These are phyloP conservation scores for Ramularia collo-cygni DNA, from an alignment of 2,329 filamentous ascomycete species.

Conservation along the genomic window DNA sequence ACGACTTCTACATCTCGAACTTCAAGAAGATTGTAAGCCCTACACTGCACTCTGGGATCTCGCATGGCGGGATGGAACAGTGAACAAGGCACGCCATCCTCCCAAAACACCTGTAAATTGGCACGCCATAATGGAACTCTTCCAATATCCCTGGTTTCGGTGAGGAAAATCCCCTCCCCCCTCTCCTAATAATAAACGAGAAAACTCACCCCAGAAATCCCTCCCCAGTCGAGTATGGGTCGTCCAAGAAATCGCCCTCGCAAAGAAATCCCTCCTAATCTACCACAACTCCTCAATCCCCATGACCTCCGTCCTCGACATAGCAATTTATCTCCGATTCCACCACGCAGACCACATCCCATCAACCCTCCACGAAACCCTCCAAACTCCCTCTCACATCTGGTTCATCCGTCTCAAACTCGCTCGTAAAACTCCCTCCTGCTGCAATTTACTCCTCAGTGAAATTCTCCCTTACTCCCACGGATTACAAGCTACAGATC, in stretches of 20 bases:
- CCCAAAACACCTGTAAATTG: background rate
- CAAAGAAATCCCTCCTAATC: too few relatives aligned
- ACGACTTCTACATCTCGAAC: background rate
- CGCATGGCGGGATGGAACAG: background rate
- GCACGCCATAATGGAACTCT: background rate
- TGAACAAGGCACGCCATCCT: background rate
- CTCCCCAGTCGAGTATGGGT: background rate
- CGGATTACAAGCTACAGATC: background rate
- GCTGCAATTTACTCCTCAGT: too few relatives aligned
- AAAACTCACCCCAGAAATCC: background rate
- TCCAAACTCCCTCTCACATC: too few relatives aligned
- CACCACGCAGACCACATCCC: too few relatives aligned
- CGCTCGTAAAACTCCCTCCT: too few relatives aligned
- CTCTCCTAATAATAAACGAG: background rate
- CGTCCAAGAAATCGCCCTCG: background rate
- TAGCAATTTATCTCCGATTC: too few relatives aligned
- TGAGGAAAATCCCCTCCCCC: background rate
- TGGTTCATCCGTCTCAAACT: too few relatives aligned
- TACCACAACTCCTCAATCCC: too few relatives aligned
- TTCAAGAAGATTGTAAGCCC: background rate
- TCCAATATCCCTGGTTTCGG: slow-evolving; percentile 4
- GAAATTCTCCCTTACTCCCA: too few relatives aligned
- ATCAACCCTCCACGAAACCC: too few relatives aligned
- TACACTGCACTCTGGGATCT: too few relatives aligned
- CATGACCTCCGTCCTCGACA: too few relatives aligned